A percentile compares a stretch with the other conserved stretches of the same genome.
Evolutionary conservation across 139 green algal genomes (phyloP).

Genomic region (Chlamydomonas incerta): DNA sequence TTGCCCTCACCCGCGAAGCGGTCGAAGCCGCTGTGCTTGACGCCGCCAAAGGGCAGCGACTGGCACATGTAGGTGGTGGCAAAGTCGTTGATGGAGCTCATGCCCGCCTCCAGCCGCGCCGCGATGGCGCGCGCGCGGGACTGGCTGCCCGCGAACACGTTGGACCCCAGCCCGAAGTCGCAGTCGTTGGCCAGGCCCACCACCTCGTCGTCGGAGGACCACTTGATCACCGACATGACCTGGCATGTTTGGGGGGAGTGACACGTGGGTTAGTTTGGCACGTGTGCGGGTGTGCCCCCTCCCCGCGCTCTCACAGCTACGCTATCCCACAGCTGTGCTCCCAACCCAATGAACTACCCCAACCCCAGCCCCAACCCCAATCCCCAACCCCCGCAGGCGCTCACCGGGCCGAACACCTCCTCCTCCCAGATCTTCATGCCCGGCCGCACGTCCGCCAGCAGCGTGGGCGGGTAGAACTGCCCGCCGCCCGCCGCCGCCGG

Average conservation of each 20-base stretch:
- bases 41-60: conserved; percentile 97
- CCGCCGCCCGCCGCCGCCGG: conserved; percentile 44
- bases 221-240: conserved; percentile 75
- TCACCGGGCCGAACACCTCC: conserved; percentile 97
- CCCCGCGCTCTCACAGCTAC: no score
- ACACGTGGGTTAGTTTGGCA: no score
- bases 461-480: conserved; percentile 96
- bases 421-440: conserved; percentile 93
- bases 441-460: conserved; percentile 82
- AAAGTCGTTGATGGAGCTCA: conserved; percentile 97
- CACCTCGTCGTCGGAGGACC: conserved; percentile 85
- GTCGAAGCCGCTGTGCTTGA: conserved; percentile 97
- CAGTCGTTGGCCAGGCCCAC: conserved; percentile 95
- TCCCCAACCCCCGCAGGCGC: conserved; percentile 29
- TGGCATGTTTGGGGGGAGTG: no score
- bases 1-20: conserved; percentile 78
- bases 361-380: background rate
- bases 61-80: conserved; percentile 98
- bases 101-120: conserved; percentile 83
- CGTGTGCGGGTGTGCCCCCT: no score
- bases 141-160: conserved; percentile 83
- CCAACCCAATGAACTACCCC: no score
- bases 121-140: conserved; percentile 64
- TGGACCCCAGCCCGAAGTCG: conserved; percentile 93
- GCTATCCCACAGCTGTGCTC: no score